These are phyloP conservation scores for Pseudonitzschia multiseries DNA, from an alignment of 108 stramenopile genomes.

Conservation along the genomic window DNA sequence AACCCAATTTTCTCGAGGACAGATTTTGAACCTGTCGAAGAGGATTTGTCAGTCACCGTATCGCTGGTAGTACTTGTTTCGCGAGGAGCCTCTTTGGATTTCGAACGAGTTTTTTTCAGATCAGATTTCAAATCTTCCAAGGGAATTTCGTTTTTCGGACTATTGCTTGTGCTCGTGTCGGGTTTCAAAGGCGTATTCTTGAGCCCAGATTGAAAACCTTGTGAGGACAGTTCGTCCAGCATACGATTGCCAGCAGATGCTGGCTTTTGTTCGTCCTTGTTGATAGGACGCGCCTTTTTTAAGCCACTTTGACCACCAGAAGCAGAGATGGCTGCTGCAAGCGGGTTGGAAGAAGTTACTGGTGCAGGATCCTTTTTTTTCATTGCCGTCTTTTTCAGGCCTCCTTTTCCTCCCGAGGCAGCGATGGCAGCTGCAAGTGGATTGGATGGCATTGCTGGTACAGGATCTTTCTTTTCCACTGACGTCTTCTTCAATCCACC, in stretches of 20 bases:
- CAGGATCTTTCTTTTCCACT: neutral
- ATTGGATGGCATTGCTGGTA: neutral
- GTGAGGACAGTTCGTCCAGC: slow-evolving; percentile 1
- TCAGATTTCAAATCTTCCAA: too few species aligned
- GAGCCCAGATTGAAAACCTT: slow-evolving; percentile 2
- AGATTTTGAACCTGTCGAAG: too few species aligned
- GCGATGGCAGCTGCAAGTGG: slow-evolving; percentile 20
- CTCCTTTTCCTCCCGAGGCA: slow-evolving; percentile 13
- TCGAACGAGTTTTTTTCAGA: too few species aligned
- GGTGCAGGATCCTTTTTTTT: neutral
- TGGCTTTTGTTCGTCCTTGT: neutral
- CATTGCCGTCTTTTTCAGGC: slow-evolving; percentile 7
- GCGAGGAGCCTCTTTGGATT: neutral
- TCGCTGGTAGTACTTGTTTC: neutral
- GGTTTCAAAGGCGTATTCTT: too few species aligned
- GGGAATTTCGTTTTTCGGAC: too few species aligned
- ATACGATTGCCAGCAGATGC: neutral
- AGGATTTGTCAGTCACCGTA: too few species aligned
- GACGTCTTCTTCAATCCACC: slow-evolving; percentile 12
- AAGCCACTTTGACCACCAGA: slow-evolving; percentile 5
- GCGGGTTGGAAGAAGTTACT: slow-evolving; percentile 1
- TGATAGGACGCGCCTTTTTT: neutral
- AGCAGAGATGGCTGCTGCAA: slow-evolving; percentile 17
- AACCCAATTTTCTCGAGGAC: too few species aligned
- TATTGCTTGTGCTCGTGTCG: too few species aligned